Base-by-base conservation (phyloP, 345 rosid species). In the Carallia pectinifolia region DNA sequence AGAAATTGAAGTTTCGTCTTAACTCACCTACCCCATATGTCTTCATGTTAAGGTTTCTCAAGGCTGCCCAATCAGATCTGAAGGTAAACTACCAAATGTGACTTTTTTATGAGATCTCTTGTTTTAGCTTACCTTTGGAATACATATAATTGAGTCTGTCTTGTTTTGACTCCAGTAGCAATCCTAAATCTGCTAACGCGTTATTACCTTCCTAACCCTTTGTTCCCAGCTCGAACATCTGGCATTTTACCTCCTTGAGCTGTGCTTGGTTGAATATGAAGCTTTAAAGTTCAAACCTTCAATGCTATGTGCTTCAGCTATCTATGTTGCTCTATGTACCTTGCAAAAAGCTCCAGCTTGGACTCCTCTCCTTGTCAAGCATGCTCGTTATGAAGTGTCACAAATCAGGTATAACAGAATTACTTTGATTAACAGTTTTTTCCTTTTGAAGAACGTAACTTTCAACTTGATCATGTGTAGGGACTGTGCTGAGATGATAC, bases 1-100 rank as follows among this genome's bases (percentile, higher is more conserved):
- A 82, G 81, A 78, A 74, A 71, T 74, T 95, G 84, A 90, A 89
- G 76, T 95, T 92, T 63, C 96, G 97, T 66, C 82, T 95, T 52
- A 95, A 95, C 79, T 72, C 76, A 33, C 92, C 99, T 38, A 92
- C 99, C 47, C 86, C 95, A 5, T 92, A 95, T 70, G 97, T 92
- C 71, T 95, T 95, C 87, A 85, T 90, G 97, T 74, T 92, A 71
- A 87, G 97, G 76, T 95, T 95, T 80, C 88, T 95, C 44, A 95
- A 90, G 85, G 97, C 96, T 82, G 96, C 99, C 75, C 89, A 79
- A 72, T 84, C 97, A 38, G 89, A 91, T 76, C 72, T 72, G 64
- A 82, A 82, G 93, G 99, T 91, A 78, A 23, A 29, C 12, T 5
- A 3, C 27, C 59, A 36, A 19, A 52, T 55, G 55, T 48, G 40